A percentile compares a stretch with the other conserved stretches of the same genome.
Conservation (phyloP, 148 eudicot genomes). For the Rheum nobile region DNA sequence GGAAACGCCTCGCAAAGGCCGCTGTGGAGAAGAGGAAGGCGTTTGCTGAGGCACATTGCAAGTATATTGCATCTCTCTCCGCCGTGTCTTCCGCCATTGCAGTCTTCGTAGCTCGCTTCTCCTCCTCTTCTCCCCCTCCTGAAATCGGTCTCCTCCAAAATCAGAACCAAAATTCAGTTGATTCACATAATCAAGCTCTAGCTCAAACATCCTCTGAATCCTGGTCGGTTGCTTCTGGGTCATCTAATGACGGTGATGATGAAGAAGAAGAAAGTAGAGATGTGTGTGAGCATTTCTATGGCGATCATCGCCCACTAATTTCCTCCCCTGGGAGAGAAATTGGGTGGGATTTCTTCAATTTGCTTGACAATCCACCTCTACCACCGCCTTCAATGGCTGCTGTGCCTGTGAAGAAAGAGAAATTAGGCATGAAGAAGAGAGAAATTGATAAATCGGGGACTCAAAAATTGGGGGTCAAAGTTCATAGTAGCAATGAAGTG, state of each 20-base stretch:
- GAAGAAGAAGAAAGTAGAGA: constrained; percentile 9
- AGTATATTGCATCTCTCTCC: constrained; percentile 28
- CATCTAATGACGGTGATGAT: neutral
- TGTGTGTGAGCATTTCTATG: constrained; percentile 40
- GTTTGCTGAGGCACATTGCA: constrained; percentile 32
- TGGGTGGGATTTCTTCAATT: constrained; percentile 49
- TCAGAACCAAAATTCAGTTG: neutral
- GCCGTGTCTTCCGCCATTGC: constrained; percentile 31
- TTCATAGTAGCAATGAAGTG: constrained; percentile 2
- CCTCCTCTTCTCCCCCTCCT: constrained; percentile 13
- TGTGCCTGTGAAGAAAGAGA: neutral
- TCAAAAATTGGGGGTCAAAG: neutral
- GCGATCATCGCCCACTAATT: constrained; percentile 14
- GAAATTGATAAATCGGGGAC: neutral
- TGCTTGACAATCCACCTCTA: constrained; percentile 16
- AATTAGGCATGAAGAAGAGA: constrained; percentile 5
- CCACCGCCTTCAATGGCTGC: neutral
- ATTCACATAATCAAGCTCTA: neutral
- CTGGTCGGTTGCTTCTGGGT: neutral
- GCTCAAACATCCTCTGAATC: neutral
- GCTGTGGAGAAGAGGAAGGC: constrained; percentile 21
- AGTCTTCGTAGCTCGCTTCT: constrained; percentile 19
- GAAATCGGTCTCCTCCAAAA: constrained; percentile 6
- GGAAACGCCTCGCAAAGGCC: constrained; percentile 31
- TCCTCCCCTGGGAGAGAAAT: constrained; percentile 4